phyloP scores from a whole-genome alignment of 2,329 filamentous ascomycete genomes.

The Tolypocladium sp. region DNA sequence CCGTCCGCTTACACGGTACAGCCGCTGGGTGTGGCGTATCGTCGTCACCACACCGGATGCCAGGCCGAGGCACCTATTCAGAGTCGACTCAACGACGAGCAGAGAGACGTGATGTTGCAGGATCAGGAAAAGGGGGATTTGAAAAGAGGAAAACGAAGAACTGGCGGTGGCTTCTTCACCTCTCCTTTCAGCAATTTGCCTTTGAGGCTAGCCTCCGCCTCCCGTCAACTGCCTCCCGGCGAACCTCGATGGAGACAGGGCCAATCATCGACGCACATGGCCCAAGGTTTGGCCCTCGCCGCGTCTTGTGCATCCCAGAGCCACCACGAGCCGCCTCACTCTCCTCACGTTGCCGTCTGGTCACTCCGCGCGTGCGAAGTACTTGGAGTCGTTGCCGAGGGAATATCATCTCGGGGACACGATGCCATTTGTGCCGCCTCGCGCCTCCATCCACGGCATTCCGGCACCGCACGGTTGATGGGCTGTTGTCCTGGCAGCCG shows the following conservation, averaged over 20 bases:
- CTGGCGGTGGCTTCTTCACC: background rate
- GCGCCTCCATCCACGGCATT: background rate
- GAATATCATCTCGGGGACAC: background rate
- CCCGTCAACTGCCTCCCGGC: background rate
- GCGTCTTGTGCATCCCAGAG: background rate
- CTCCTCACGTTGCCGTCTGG: background rate
- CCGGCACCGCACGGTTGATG: background rate
- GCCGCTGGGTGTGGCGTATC: background rate
- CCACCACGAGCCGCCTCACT: background rate
- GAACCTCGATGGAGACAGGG: background rate
- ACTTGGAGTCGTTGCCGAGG: background rate
- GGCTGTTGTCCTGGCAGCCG: background rate
- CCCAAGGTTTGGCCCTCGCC: conserved; percentile 6
- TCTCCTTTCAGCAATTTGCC: background rate
- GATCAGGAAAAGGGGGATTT: background rate
- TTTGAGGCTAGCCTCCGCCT: background rate
- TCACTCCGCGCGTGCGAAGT: background rate
- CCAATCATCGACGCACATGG: conserved; percentile 20
- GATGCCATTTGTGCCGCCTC: background rate
- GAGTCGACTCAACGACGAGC: background rate
- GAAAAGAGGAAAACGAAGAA: too few relatives aligned
- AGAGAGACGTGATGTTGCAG: background rate
- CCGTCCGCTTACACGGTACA: background rate
- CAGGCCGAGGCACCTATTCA: background rate
- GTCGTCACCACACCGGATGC: background rate